These are phyloP conservation scores for Vanrija sp. DNA, from an alignment of 1,284 basidiomycete genomes.

Conservation along the genomic window DNA sequence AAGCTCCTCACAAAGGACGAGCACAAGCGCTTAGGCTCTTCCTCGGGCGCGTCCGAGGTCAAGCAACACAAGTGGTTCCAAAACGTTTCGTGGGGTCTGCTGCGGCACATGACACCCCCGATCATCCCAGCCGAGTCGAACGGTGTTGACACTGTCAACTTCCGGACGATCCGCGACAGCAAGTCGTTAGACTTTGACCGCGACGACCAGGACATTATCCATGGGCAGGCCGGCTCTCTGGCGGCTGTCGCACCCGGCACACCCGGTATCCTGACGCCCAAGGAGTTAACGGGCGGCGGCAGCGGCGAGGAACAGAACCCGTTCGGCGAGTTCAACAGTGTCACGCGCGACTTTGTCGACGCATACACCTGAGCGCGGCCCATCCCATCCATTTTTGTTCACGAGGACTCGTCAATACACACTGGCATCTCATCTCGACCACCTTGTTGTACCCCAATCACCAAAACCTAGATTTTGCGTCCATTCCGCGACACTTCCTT, in stretches of 20 bases:
- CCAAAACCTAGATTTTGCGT: too few species aligned
- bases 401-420: too few species aligned
- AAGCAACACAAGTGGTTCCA: conserved; percentile 99
- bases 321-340: conserved; percentile 79
- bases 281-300: conserved; percentile 33
- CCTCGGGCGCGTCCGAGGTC: conserved; percentile 93
- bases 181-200: conserved; percentile 79
- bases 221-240: conserved; percentile 45
- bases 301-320: conserved; percentile 54
- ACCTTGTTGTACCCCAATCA: too few species aligned
- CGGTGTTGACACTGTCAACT: conserved; percentile 82
- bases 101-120: conserved; percentile 90
- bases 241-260: conserved; percentile 50
- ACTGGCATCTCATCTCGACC: too few species aligned
- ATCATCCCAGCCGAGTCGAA: conserved; percentile 80
- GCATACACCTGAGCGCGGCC: conserved; percentile 8
- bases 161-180: conserved; percentile 83
- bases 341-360: conserved; percentile 63
- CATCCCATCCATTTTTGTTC: too few species aligned
- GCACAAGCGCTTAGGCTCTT: conserved; percentile 78
- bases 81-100: conserved; percentile 91
- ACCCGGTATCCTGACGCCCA: conserved; percentile 52
- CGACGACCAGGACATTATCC: conserved; percentile 38
- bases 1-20: conserved; percentile 94
- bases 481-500: too few species aligned